These are phyloP conservation scores for Colletotrichum sp. DNA, from an alignment of 2,329 filamentous ascomycete species.

Conservation along the genomic window DNA sequence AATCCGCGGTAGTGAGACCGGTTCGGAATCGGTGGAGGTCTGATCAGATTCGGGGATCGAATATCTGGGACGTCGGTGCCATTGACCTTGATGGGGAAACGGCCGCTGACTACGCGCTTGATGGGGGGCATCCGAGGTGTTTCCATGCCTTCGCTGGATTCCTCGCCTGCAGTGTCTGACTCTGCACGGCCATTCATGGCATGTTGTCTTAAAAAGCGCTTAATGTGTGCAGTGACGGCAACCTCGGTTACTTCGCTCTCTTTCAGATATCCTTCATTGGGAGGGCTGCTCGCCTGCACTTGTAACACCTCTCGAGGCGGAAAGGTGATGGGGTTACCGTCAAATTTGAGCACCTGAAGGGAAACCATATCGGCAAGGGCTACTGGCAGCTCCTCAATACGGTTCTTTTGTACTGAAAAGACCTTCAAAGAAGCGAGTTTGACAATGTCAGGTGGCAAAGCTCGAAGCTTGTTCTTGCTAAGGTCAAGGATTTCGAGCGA, in stretches of 20 bases:
- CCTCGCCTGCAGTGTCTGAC: constrained; percentile 62
- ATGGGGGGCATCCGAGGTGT: constrained; percentile 73
- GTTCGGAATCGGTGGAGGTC: constrained; percentile 78
- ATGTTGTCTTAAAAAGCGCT: constrained; percentile 62
- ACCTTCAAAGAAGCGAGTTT: constrained; percentile 88
- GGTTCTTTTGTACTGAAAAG: constrained; percentile 84
- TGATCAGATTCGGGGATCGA: constrained; percentile 69
- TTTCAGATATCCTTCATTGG: constrained; percentile 59
- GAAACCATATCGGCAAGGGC: constrained; percentile 90
- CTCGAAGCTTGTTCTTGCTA: constrained; percentile 82
- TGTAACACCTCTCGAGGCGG: constrained; percentile 75
- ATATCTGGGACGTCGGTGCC: constrained; percentile 71
- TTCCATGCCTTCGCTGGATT: constrained; percentile 76
- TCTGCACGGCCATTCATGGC: constrained; percentile 57
- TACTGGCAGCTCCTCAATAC: constrained; percentile 81
- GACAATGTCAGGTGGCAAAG: constrained; percentile 79
- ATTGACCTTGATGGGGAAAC: constrained; percentile 75
- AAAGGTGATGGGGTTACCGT: constrained; percentile 81
- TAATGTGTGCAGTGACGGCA: constrained; percentile 64
- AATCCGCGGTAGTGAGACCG: constrained; percentile 81
- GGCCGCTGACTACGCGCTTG: constrained; percentile 67
- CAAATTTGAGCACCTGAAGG: constrained; percentile 86
- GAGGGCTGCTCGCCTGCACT: constrained; percentile 58
- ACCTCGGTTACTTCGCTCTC: constrained; percentile 71
- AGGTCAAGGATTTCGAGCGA: constrained; percentile 93